A percentile compares a stretch with the other conserved stretches of the same genome.
phyloP scores from a whole-genome alignment of 129 eudicot genomes.

The Arctium minus region DNA sequence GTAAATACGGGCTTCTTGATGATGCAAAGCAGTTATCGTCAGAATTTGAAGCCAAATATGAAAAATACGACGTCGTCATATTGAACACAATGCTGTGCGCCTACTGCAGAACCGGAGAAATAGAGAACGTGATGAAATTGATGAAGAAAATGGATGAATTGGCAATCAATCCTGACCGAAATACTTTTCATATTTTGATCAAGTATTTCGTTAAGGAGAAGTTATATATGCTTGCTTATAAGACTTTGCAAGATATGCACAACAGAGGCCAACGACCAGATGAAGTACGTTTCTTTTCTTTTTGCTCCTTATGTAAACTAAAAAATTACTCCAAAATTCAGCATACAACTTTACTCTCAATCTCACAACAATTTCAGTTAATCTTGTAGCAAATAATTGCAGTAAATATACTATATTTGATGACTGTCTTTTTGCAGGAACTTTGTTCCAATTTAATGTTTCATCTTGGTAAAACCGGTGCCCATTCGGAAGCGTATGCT shows the following conservation, averaged over 20 bases:
- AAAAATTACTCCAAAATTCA: too few species aligned
- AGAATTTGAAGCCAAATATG: slow-evolving; percentile 70
- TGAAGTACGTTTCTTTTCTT: slow-evolving; percentile 45
- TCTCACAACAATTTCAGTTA: neutral
- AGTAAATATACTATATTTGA: neutral
- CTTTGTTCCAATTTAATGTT: slow-evolving; percentile 56
- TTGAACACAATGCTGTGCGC: slow-evolving; percentile 86
- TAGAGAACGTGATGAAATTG: slow-evolving; percentile 85
- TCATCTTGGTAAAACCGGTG: slow-evolving; percentile 73
- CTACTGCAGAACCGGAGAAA: slow-evolving; percentile 84
- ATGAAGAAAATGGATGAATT: slow-evolving; percentile 89
- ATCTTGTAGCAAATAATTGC: neutral
- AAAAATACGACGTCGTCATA: slow-evolving; percentile 76
- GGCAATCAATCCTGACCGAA: slow-evolving; percentile 79
- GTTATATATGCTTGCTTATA: slow-evolving; percentile 74
- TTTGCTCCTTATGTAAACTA: neutral
- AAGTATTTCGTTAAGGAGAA: slow-evolving; percentile 76
- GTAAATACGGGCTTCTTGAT: slow-evolving; percentile 58
- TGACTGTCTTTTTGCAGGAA: slow-evolving; percentile 41
- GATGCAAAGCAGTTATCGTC: slow-evolving; percentile 70
- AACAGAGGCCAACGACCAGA: slow-evolving; percentile 74
- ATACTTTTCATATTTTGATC: slow-evolving; percentile 74
- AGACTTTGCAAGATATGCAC: slow-evolving; percentile 90
- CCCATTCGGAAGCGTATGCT: slow-evolving; percentile 73
- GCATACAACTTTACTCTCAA: too few species aligned